These are phyloP conservation scores for Haematococcus sp. DNA, from an alignment of 139 green algal species.

Conservation along the genomic window DNA sequence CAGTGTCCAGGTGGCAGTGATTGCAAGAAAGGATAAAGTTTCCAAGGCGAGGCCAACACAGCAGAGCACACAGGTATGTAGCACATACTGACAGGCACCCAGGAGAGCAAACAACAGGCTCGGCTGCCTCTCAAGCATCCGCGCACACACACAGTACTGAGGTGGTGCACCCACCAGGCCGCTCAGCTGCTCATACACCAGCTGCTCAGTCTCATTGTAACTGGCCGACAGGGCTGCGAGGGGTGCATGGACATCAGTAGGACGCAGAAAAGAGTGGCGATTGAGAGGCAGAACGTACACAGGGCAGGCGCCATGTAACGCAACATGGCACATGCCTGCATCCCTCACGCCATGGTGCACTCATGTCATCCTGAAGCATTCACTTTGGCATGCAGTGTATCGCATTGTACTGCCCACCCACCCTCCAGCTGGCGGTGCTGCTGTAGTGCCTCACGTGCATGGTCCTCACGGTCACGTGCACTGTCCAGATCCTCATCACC, in stretches of 20 bases:
- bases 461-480: constrained; percentile 39
- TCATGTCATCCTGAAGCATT: no score
- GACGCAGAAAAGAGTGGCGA: not conserved
- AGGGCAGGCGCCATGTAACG: not conserved
- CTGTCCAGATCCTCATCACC: constrained; percentile 10
- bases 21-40: no score
- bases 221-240: constrained; percentile 54
- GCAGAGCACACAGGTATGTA: no score
- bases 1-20: no score
- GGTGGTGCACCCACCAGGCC: constrained; percentile 63
- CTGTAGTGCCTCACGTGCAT: constrained; percentile 49
- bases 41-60: no score
- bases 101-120: constrained; percentile 36
- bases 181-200: constrained; percentile 82
- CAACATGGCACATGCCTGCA: not conserved
- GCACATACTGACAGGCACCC: no score
- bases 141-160: no score
- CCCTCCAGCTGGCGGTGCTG: constrained; percentile 76
- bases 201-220: constrained; percentile 76
- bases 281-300: constrained; percentile 5
- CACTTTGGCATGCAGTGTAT: not conserved
- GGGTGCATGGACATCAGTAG: not conserved
- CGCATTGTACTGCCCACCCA: constrained; percentile 11
- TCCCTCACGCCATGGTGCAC: no score
- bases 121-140: no score